phyloP scores from a whole-genome alignment of 2,329 filamentous ascomycete genomes.

The Aspergillus brasiliensis region DNA sequence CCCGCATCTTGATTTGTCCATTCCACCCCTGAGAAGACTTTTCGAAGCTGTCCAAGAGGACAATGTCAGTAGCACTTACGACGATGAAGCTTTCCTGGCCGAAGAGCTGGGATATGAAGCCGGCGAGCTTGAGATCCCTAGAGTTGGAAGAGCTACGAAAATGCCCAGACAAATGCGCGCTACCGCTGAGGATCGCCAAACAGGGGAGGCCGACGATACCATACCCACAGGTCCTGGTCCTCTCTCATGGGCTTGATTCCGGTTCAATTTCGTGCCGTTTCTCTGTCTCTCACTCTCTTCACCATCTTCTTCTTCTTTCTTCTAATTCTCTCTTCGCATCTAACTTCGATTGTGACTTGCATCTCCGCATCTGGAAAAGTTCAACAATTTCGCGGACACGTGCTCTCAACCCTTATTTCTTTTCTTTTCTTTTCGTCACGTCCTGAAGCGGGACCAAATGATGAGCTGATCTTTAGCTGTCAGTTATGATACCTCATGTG shows the following conservation, averaged over 20 bases:
- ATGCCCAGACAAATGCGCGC: background rate
- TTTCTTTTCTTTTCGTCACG: background rate
- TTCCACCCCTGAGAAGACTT: slow-evolving; percentile 21
- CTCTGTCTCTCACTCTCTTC: background rate
- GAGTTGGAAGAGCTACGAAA: background rate
- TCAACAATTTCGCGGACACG: background rate
- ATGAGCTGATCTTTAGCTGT: slow-evolving; percentile 1
- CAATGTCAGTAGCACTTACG: background rate
- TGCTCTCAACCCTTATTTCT: background rate
- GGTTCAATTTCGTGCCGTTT: background rate
- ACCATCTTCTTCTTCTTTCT: background rate
- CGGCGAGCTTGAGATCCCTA: background rate
- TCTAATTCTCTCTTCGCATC: background rate
- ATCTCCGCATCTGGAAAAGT: background rate
- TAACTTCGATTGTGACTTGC: background rate
- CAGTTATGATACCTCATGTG: slow-evolving; percentile 1
- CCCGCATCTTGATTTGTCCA: slow-evolving; percentile 9
- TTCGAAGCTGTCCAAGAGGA: slow-evolving; percentile 12
- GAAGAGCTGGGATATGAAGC: background rate
- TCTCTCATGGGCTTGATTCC: background rate
- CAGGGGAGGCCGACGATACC: background rate
- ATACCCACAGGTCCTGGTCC: background rate
- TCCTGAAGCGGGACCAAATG: background rate
- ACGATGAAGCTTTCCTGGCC: background rate
- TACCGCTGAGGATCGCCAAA: background rate